Evolutionary conservation across 768 basidiomycete genomes (phyloP).

Genomic region (Pleurotus tuber-regium): DNA sequence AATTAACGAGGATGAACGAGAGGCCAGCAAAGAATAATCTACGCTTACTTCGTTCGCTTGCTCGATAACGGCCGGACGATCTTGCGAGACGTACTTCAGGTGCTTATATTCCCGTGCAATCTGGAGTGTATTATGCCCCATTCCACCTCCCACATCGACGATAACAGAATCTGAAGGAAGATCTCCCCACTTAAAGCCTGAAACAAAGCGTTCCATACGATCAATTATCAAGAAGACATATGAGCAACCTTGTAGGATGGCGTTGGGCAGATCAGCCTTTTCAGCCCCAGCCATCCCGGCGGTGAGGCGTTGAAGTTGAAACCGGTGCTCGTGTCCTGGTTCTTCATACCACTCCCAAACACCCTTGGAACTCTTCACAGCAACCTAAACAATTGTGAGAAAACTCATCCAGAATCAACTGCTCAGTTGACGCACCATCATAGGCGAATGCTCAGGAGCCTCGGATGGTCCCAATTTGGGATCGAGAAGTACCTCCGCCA

Average conservation of each 20-base stretch:
- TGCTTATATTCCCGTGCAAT: constrained; percentile 22
- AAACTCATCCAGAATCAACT: background rate
- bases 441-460: constrained; percentile 7
- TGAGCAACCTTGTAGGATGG: constrained; percentile 19
- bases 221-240: background rate
- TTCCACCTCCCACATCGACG: constrained; percentile 35
- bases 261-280: constrained; percentile 18
- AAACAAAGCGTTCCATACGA: background rate
- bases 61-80: constrained; percentile 24
- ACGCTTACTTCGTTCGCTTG: constrained; percentile 23
- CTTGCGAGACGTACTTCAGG: constrained; percentile 33
- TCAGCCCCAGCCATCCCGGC: constrained; percentile 22
- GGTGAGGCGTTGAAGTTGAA: constrained; percentile 26
- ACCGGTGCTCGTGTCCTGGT: constrained; percentile 25
- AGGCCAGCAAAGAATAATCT: background rate
- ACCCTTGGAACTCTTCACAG: constrained; percentile 19
- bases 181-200: constrained; percentile 19
- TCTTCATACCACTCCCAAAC: constrained; percentile 31
- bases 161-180: constrained; percentile 19
- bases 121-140: constrained; percentile 28
- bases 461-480: constrained; percentile 4
- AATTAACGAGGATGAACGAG: background rate
- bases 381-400: constrained; percentile 20
- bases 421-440: constrained; percentile 1
- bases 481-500: constrained; percentile 20